A percentile compares a stretch with the other conserved stretches of the same genome.
These are phyloP conservation scores for Acephala macrosclerotiorum DNA, from an alignment of 2,329 filamentous ascomycete species.

Conservation along the genomic window DNA sequence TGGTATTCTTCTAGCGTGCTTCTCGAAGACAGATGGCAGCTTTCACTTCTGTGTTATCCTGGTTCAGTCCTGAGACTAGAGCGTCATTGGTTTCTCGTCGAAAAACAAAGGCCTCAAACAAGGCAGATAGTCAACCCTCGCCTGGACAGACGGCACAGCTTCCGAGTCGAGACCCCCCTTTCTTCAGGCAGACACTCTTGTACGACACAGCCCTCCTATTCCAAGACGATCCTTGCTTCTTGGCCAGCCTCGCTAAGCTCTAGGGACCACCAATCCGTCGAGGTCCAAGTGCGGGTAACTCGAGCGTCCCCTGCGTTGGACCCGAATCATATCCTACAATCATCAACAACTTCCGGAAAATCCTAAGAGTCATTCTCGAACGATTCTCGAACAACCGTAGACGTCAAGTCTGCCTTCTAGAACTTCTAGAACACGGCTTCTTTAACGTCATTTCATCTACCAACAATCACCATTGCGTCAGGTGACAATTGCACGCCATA, in stretches of 20 bases:
- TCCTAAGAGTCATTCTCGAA: not conserved
- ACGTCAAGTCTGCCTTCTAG: slow-evolving; percentile 1
- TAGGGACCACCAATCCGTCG: no score
- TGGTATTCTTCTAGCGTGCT: slow-evolving; percentile 18
- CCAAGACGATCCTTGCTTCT: not conserved
- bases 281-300: not conserved
- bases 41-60: not conserved
- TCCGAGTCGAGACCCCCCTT: not conserved
- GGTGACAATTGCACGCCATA: not conserved
- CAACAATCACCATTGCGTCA: not conserved
- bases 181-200: not conserved
- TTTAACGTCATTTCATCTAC: not conserved
- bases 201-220: not conserved
- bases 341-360: not conserved
- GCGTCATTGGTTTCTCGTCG: not conserved
- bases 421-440: not conserved
- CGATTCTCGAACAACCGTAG: not conserved
- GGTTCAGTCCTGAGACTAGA: not conserved
- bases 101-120: not conserved
- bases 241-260: not conserved
- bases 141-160: not conserved
- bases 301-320: not conserved
- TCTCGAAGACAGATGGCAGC: slow-evolving; percentile 18
- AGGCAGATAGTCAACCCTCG: not conserved
- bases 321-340: not conserved